Evolutionary conservation across 495 filamentous ascomycete genomes (phyloP).

Genomic region (Penicillium egyptiacum): DNA sequence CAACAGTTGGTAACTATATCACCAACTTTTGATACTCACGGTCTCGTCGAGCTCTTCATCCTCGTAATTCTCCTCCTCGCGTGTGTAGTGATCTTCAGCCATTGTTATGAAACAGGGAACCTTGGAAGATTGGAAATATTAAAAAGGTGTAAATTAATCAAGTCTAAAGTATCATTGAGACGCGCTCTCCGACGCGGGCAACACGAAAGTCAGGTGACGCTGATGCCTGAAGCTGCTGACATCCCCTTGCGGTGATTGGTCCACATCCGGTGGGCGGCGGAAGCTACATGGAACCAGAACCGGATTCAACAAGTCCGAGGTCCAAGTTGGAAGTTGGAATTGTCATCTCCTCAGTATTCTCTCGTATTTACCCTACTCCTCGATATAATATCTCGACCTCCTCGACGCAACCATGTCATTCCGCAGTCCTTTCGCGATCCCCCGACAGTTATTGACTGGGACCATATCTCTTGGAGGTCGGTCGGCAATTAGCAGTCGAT

Average conservation of each 20-base stretch:
- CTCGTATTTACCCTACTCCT: not conserved
- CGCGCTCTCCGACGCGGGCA: constrained; percentile 29
- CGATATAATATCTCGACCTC: not conserved
- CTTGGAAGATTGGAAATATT: not conserved
- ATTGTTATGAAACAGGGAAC: constrained; percentile 25
- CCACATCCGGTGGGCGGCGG: not conserved
- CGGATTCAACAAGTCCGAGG: constrained; percentile 5
- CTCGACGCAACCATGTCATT: constrained; percentile 34
- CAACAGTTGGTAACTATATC: constrained; percentile 9
- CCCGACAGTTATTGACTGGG: constrained; percentile 34
- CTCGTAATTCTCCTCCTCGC: constrained; percentile 55
- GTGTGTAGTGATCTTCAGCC: constrained; percentile 44
- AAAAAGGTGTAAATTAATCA: constrained; percentile 6
- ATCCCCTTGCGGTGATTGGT: constrained; percentile 31
- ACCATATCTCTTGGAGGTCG: constrained; percentile 20
- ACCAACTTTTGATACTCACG: constrained; percentile 43
- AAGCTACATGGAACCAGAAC: not conserved
- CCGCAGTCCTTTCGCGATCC: constrained; percentile 33
- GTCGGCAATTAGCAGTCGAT: constrained; percentile 23
- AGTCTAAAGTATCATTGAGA: constrained; percentile 23
- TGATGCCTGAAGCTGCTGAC: constrained; percentile 33
- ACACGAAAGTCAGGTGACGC: constrained; percentile 45
- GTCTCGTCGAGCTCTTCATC: constrained; percentile 72
- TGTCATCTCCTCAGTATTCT: not conserved
- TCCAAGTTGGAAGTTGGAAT: constrained; percentile 2